These are phyloP conservation scores for Leptographium lundbergii DNA, from an alignment of 2,329 filamentous ascomycete species.

Conservation along the genomic window DNA sequence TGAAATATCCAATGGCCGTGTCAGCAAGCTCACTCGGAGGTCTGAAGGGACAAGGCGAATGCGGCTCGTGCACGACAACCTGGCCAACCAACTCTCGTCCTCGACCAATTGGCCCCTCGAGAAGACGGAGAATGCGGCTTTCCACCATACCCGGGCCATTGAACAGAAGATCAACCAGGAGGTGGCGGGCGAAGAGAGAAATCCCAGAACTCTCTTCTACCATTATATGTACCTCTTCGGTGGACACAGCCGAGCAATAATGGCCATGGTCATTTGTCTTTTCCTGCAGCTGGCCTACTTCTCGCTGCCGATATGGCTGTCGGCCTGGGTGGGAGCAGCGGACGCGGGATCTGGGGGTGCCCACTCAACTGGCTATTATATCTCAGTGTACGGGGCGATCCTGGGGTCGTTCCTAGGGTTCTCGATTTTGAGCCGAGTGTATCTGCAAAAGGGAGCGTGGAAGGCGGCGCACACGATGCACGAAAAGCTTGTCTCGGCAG, in stretches of 20 bases:
- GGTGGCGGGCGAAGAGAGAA: slow-evolving; percentile 23
- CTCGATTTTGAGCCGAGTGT: slow-evolving; percentile 24
- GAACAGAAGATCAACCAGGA: slow-evolving; percentile 35
- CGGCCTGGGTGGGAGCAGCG: slow-evolving; percentile 41
- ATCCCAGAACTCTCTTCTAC: slow-evolving; percentile 18
- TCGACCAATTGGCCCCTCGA: not conserved
- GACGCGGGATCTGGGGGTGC: slow-evolving; percentile 25
- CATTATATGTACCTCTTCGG: slow-evolving; percentile 41
- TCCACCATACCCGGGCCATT: not conserved
- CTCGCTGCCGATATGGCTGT: slow-evolving; percentile 27
- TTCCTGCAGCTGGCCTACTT: slow-evolving; percentile 29
- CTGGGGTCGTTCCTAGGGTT: slow-evolving; percentile 30
- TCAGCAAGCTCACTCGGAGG: not conserved
- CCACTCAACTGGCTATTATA: slow-evolving; percentile 33
- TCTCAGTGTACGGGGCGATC: slow-evolving; percentile 37
- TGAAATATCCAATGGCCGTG: not conserved
- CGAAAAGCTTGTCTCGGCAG: slow-evolving; percentile 35
- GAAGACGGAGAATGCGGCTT: not conserved
- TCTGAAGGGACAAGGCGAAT: not conserved
- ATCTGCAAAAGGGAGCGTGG: slow-evolving; percentile 31
- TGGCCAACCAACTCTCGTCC: not conserved
- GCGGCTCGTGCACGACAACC: not conserved
- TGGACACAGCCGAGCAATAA: slow-evolving; percentile 27
- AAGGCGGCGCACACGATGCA: slow-evolving; percentile 40
- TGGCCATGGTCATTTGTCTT: slow-evolving; percentile 26